phyloP scores from a whole-genome alignment of 1,284 basidiomycete genomes.

The Marasmius sp. region DNA sequence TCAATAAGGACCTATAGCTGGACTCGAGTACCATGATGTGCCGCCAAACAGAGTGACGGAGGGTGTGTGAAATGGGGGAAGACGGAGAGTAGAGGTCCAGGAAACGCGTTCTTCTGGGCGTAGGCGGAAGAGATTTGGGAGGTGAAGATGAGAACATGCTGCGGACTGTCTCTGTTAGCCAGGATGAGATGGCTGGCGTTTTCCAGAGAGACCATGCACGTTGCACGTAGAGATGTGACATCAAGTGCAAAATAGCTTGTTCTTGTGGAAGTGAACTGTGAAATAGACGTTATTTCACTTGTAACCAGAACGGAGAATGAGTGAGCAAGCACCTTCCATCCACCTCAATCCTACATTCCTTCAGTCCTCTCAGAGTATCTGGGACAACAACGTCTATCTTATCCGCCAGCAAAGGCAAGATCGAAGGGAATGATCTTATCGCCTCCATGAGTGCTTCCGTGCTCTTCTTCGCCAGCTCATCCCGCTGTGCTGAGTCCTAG shows the following conservation, averaged over 20 bases:
- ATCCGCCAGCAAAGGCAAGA: slow-evolving; percentile 80
- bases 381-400: slow-evolving; percentile 76
- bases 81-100: slow-evolving; percentile 39
- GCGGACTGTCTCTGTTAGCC: slow-evolving; percentile 65
- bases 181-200: slow-evolving; percentile 57
- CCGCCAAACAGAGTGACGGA: slow-evolving; percentile 63
- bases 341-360: slow-evolving; percentile 68
- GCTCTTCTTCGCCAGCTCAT: slow-evolving; percentile 44
- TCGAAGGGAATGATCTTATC: slow-evolving; percentile 74
- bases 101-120: slow-evolving; percentile 39
- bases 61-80: slow-evolving; percentile 18
- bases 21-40: slow-evolving; percentile 75
- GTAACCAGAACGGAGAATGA: slow-evolving; percentile 6
- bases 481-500: not conserved
- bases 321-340: slow-evolving; percentile 52
- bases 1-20: slow-evolving; percentile 49
- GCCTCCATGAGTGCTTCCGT: slow-evolving; percentile 72
- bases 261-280: slow-evolving; percentile 38
- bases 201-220: slow-evolving; percentile 83
- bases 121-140: slow-evolving; percentile 30
- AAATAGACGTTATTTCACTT: slow-evolving; percentile 6
- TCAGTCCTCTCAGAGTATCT: slow-evolving; percentile 53
- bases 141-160: slow-evolving; percentile 36
- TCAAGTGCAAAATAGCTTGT: slow-evolving; percentile 58
- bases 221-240: slow-evolving; percentile 84